Evolutionary conservation across 768 basidiomycete species (phyloP).

Genomic region (Lentinula detonsa): DNA sequence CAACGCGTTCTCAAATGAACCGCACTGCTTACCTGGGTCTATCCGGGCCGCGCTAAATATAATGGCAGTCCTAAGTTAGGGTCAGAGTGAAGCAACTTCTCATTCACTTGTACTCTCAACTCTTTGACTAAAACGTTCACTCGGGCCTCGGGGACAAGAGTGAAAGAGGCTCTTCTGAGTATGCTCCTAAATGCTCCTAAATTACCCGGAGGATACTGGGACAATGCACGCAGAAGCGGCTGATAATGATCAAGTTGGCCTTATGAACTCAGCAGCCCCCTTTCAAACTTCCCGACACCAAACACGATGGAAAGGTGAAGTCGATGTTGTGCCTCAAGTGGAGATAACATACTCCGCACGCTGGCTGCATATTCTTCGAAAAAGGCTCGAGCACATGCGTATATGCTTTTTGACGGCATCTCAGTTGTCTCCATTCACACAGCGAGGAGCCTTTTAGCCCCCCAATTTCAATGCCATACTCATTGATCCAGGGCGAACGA

Average conservation of each 20-base stretch:
- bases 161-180: not conserved
- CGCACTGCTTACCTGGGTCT: not conserved
- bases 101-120: not conserved
- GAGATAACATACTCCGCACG: not conserved
- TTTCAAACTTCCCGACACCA: not conserved
- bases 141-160: not conserved
- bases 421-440: no score
- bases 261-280: not conserved
- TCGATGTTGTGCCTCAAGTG: not conserved
- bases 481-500: no score
- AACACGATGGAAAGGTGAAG: not conserved
- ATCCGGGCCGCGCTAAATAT: not conserved
- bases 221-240: not conserved
- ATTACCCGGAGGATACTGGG: not conserved
- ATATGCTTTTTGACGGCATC: no score
- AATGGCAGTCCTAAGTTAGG: not conserved
- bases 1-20: not conserved
- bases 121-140: not conserved
- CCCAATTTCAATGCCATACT: no score
- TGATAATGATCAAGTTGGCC: not conserved
- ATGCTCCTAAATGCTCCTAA: not conserved
- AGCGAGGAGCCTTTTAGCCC: no score
- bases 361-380: not conserved
- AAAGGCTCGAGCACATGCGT: not conserved
- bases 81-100: not conserved